Base-by-base conservation (phyloP, 2,329 filamentous ascomycete species). In the Aureobasidium sp. region DNA sequence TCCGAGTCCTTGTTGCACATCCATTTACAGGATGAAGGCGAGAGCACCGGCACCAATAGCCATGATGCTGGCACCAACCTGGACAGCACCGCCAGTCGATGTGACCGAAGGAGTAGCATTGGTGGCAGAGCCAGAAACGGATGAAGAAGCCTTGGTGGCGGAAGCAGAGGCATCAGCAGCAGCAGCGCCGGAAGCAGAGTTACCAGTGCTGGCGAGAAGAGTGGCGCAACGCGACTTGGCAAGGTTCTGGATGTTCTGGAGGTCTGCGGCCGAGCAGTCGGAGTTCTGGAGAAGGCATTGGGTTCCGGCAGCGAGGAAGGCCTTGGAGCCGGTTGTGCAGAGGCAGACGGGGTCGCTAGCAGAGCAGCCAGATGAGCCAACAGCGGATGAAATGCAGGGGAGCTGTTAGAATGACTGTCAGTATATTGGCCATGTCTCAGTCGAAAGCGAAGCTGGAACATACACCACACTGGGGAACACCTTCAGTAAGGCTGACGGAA, bases 261-360 rank as follows among this genome's bases (percentile, higher is more conserved):
- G 64, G 6, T 79, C 76, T 1, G 66, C 65, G 7, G 69, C 63
- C 5, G 68, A 69, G 72, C 77, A 79, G 47, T 66, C 65, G 29
- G 63, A 66, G 36, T 63, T 61, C 36, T 73, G 73, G 36, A 60
- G 47, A 21, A 77, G 66, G 66, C 78, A 80, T 3, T 65, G 64
- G 3, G 72, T 68, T 77, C 74, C 81, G 59, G 72, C 66, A 15
- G 69, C 65, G 34, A 67, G 67, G 65, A 79, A 74, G 37, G 65
- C 67, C 27, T 69, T 63, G 16, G 67, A 67, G 42, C 74, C 74
- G 9, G 71, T 75, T 3, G 74, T 80, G 74, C 82, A 84, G 67
- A 81, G 79, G 76, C 82, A 85, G 55, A 68, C 71, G 47, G 73
- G 68, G 70, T 85, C 80, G 48, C 71, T 74, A 62, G 76, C 63